phyloP scores from a whole-genome alignment of 2,329 filamentous ascomycete species.

The Diaporthe capsici region DNA sequence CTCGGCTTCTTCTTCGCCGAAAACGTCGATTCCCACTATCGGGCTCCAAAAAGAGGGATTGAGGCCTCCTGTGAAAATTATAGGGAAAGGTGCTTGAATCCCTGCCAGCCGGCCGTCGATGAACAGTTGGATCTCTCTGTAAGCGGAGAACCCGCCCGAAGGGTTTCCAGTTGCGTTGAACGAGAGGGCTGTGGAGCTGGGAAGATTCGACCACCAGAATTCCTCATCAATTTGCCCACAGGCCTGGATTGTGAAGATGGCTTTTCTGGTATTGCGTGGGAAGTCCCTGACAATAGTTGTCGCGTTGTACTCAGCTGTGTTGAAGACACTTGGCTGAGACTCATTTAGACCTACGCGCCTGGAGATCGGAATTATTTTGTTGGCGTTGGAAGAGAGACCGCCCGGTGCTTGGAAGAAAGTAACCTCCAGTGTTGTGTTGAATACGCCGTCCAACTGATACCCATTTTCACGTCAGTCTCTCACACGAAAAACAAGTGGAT shows the following conservation, averaged over 20 bases:
- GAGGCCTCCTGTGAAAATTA: conserved; percentile 88
- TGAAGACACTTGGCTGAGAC: conserved; percentile 73
- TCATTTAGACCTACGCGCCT: conserved; percentile 59
- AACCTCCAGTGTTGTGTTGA: conserved; percentile 81
- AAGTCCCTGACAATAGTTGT: conserved; percentile 67
- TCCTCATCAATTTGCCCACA: conserved; percentile 84
- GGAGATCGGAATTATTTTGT: conserved; percentile 78
- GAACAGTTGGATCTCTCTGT: conserved; percentile 81
- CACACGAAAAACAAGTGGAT: not conserved
- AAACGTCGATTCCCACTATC: conserved; percentile 82
- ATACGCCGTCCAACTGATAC: conserved; percentile 78
- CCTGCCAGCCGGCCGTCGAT: conserved; percentile 82
- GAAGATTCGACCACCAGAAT: conserved; percentile 88
- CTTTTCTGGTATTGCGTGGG: conserved; percentile 76
- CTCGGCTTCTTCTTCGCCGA: conserved; percentile 83
- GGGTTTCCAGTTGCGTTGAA: conserved; percentile 70
- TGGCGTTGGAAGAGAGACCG: conserved; percentile 62
- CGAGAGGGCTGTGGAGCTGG: conserved; percentile 69
- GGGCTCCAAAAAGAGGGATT: conserved; percentile 83
- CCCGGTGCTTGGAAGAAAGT: conserved; percentile 72
- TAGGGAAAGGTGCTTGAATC: conserved; percentile 84
- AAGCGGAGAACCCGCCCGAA: conserved; percentile 78
- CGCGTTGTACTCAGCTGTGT: conserved; percentile 73
- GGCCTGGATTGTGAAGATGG: conserved; percentile 81
- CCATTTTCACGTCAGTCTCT: conserved; percentile 47